Evolutionary conservation across 1,284 basidiomycete genomes (phyloP).

Genomic region (Ustilago crameri): DNA sequence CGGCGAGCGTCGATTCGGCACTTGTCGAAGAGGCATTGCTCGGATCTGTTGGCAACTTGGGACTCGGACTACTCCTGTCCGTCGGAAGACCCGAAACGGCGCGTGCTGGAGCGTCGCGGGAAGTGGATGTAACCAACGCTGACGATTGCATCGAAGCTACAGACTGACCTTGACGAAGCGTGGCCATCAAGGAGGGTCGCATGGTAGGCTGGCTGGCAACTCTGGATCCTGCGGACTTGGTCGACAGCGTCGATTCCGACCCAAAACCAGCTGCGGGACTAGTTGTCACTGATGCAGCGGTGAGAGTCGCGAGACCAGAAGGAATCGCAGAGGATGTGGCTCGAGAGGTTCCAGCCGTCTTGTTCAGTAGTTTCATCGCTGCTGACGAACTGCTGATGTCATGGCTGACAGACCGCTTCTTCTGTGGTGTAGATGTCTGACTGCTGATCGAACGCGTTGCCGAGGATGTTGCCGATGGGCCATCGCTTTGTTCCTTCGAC

Average conservation of each 20-base stretch:
- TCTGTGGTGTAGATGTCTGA: slow-evolving; percentile 20
- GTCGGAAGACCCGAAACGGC: slow-evolving; percentile 15
- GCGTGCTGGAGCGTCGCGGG: neutral
- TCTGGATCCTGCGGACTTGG: slow-evolving; percentile 1
- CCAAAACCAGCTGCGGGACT: neutral
- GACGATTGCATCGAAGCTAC: slow-evolving; percentile 6
- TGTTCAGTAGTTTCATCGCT: slow-evolving; percentile 23
- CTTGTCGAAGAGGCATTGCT: slow-evolving; percentile 6
- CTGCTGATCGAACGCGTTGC: slow-evolving; percentile 4
- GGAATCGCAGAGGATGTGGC: slow-evolving; percentile 15
- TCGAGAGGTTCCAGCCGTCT: slow-evolving; percentile 13
- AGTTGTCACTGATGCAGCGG: neutral
- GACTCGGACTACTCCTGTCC: slow-evolving; percentile 4
- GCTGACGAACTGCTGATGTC: slow-evolving; percentile 22
- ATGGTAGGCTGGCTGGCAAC: slow-evolving; percentile 2
- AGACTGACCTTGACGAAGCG: slow-evolving; percentile 17
- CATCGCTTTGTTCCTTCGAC: neutral
- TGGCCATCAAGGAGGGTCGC: slow-evolving; percentile 39
- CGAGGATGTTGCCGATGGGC: neutral
- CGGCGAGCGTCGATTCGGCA: slow-evolving; percentile 40
- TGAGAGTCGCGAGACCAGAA: neutral
- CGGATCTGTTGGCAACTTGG: slow-evolving; percentile 12
- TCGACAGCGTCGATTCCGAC: neutral
- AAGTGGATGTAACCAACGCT: neutral
- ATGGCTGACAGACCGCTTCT: slow-evolving; percentile 45